phyloP scores from a whole-genome alignment of 495 filamentous ascomycete species.

The Penicillium desertorum region DNA sequence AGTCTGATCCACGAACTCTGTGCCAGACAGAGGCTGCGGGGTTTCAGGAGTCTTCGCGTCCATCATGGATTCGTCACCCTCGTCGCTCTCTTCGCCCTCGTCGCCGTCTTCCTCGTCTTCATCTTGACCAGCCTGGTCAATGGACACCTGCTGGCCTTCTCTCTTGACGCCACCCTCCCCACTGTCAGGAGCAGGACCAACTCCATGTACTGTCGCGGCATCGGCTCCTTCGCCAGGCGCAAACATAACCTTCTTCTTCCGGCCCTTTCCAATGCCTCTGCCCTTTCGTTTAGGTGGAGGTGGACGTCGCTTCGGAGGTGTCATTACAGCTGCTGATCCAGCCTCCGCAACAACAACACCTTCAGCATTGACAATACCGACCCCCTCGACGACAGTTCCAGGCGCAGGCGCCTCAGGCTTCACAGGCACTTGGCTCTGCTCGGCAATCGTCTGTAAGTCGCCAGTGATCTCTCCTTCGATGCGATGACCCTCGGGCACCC shows the following conservation, averaged over 20 bases:
- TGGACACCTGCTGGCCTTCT: slow-evolving; percentile 39
- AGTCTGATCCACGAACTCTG: slow-evolving; percentile 24
- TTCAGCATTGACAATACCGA: slow-evolving; percentile 60
- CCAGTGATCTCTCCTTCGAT: slow-evolving; percentile 79
- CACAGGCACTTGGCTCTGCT: slow-evolving; percentile 36
- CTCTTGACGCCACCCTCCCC: slow-evolving; percentile 23
- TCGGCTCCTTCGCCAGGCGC: slow-evolving; percentile 45
- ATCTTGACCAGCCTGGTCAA: slow-evolving; percentile 44
- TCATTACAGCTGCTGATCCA: slow-evolving; percentile 42
- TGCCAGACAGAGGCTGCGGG: slow-evolving; percentile 25
- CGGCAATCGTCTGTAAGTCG: slow-evolving; percentile 38
- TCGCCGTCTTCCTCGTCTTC: slow-evolving; percentile 43
- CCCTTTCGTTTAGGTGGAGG: slow-evolving; percentile 76
- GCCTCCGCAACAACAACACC: slow-evolving; percentile 60
- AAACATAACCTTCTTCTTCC: slow-evolving; percentile 65
- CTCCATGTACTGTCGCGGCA: slow-evolving; percentile 36
- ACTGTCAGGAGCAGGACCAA: slow-evolving; percentile 27
- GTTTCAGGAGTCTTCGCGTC: slow-evolving; percentile 51
- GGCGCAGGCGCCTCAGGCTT: slow-evolving; percentile 52
- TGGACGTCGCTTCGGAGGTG: slow-evolving; percentile 57
- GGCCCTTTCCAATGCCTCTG: slow-evolving; percentile 64
- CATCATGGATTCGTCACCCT: slow-evolving; percentile 57
- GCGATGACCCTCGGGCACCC: slow-evolving; percentile 74
- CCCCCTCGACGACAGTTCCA: slow-evolving; percentile 60
- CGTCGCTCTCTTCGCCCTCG: slow-evolving; percentile 56